phyloP scores from a whole-genome alignment of 2,329 filamentous ascomycete genomes.

The Pseudogymnoascus sp. region DNA sequence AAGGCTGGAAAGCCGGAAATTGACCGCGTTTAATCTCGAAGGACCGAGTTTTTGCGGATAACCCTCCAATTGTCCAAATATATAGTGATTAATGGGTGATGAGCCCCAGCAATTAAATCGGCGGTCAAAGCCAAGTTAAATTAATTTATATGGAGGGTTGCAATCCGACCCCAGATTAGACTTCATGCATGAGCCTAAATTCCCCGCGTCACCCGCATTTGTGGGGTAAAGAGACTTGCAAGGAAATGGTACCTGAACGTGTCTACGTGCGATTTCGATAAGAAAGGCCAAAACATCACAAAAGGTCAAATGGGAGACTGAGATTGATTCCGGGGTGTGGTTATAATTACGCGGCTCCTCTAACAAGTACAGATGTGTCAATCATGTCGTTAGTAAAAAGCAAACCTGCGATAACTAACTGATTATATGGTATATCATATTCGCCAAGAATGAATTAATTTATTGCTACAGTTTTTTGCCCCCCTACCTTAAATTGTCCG shows the following conservation, averaged over 20 bases:
- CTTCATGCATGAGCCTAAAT: constrained; percentile 1
- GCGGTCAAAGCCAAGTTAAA: background rate
- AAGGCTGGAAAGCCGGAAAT: background rate
- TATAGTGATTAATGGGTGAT: background rate
- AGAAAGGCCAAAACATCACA: background rate
- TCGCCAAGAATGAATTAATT: background rate
- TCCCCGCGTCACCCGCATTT: background rate
- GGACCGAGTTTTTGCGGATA: background rate
- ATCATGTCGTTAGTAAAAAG: background rate
- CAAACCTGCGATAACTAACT: no score
- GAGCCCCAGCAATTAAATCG: background rate
- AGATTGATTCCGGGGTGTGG: background rate
- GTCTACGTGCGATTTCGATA: background rate
- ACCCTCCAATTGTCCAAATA: background rate
- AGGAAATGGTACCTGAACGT: background rate
- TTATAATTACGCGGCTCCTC: background rate
- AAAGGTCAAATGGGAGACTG: background rate
- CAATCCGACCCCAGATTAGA: background rate
- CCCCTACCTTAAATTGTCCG: background rate
- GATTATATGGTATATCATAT: background rate
- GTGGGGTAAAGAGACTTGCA: background rate
- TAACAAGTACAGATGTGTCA: background rate
- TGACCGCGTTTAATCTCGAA: background rate
- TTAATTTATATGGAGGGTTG: background rate
- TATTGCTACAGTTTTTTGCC: background rate